Evolutionary conservation across 306 rosid genomes (phyloP).

Genomic region (Lablab purpureus): DNA sequence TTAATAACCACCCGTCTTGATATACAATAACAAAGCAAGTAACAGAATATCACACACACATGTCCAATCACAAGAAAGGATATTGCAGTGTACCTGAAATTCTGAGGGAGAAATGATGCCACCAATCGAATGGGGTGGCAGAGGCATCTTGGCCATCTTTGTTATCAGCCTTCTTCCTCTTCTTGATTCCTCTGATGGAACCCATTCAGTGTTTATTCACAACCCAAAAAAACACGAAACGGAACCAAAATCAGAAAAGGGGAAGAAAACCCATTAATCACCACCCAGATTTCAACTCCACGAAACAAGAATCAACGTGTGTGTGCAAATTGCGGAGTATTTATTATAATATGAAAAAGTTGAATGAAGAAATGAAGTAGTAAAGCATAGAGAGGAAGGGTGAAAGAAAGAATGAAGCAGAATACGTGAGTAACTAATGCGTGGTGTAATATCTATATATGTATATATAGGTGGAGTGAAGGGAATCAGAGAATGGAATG

Average conservation of each 20-base stretch:
- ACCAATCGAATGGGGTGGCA: slow-evolving; percentile 79
- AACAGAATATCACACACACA: not conserved
- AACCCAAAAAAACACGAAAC: slow-evolving; percentile 6
- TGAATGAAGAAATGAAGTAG: not conserved
- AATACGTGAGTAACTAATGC: slow-evolving; percentile 31
- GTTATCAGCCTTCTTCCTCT: slow-evolving; percentile 71
- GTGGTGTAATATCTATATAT: not conserved
- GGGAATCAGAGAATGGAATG: slow-evolving; percentile 41
- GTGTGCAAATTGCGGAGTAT: slow-evolving; percentile 42
- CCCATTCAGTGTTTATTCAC: slow-evolving; percentile 58
- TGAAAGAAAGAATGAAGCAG: not conserved
- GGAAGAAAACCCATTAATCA: slow-evolving; percentile 48
- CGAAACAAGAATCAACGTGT: slow-evolving; percentile 39
- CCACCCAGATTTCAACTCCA: slow-evolving; percentile 47
- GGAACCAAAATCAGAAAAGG: slow-evolving; percentile 47
- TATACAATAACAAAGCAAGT: not conserved
- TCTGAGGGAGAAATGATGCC: slow-evolving; percentile 80
- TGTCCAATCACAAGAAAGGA: not conserved
- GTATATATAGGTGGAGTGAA: not conserved
- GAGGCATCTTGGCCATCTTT: slow-evolving; percentile 67
- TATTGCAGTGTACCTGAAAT: slow-evolving; percentile 62
- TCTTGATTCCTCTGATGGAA: slow-evolving; percentile 85
- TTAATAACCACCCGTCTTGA: slow-evolving; percentile 5
- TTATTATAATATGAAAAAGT: slow-evolving; percentile 56
- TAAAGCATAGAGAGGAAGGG: slow-evolving; percentile 9